These are phyloP conservation scores for Picochlorum sp. DNA, from an alignment of 139 green algal genomes.

Conservation along the genomic window DNA sequence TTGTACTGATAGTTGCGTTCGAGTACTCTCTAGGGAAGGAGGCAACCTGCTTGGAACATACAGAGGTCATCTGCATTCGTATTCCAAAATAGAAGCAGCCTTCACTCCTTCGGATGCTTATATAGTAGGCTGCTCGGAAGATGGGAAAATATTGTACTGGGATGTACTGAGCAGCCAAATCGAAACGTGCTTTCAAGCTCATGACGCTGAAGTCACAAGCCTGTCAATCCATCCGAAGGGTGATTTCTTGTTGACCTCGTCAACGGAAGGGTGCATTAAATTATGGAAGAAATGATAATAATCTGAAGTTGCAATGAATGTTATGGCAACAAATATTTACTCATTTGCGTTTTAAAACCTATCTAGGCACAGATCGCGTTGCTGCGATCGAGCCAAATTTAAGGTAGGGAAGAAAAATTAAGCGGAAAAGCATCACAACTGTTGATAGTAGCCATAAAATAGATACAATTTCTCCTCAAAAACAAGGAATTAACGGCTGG, in stretches of 20 bases:
- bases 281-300: constrained; percentile 43
- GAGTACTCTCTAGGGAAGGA: constrained; percentile 45
- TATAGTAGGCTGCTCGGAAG: constrained; percentile 58
- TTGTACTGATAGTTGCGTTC: constrained; percentile 59
- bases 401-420: no score
- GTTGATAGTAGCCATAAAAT: no score
- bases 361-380: no score
- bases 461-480: no score
- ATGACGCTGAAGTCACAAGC: constrained; percentile 52
- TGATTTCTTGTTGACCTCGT: constrained; percentile 54
- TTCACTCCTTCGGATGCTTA: constrained; percentile 62
- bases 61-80: constrained; percentile 51
- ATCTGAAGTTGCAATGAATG: background rate
- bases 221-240: constrained; percentile 62
- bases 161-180: constrained; percentile 67
- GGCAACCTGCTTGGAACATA: constrained; percentile 76
- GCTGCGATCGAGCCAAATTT: no score
- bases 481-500: no score
- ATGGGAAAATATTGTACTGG: constrained; percentile 74
- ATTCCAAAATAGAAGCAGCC: constrained; percentile 62
- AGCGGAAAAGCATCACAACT: no score
- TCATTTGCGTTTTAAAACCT: no score
- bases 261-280: constrained; percentile 62
- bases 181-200: constrained; percentile 50
- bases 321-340: no score